Evolutionary conservation across 1,139 yeast genomes (phyloP), one percentile per base, ranked within the genome.

Genomic region (Magnusiomyces paraingens): DNA sequence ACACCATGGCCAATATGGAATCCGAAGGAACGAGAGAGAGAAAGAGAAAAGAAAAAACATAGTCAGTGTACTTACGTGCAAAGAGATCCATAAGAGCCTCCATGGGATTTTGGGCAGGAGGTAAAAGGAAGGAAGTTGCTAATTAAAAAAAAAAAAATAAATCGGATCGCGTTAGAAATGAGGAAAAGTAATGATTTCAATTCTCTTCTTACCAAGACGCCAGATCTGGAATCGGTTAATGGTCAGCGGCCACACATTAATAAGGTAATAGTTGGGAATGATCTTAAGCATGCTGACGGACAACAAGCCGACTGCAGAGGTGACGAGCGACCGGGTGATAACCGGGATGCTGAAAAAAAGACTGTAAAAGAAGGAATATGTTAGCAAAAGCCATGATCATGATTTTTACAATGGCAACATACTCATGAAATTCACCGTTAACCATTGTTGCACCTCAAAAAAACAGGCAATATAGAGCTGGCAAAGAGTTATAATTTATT

Each of bases 41-140:
- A 20, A 43, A 45, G 43, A 48, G 46, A 45, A 41, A 26, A 26
- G 8, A 26, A 8, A 26, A 26, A 8, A 26, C 8, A 26, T 26
- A 52, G 51, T 44, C 2, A 14, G 18, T 4, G n/a, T 41, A 64
- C 69, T 54, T 61, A 66, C 70, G 50, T 50, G 61, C 57, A 57
- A 62, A 67, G 20, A 67, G 58, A 44, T 64, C 67, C 66, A 67
- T 60, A 10, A 66, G 57, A 48, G 57, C 58, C 42, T 59, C 58
- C 46, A 67, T 49, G 12, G 70, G 67, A 47, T 63, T 63, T 20
- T 65, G 66, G 14, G 60, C 43, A 29, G 65, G 63, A 22, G 49
- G 50, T 12, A 64, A 57, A 22, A 68, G 57, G 55, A 68, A 67
- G 3, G 71, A 66, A 15, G 72, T 65, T 42, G 69, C 68, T 40